Percentiles rank a stretch among this genome's conserved stretches.
These are phyloP conservation scores for Diaporthe australafricana DNA, from an alignment of 2,329 filamentous ascomycete genomes.

Conservation along the genomic window DNA sequence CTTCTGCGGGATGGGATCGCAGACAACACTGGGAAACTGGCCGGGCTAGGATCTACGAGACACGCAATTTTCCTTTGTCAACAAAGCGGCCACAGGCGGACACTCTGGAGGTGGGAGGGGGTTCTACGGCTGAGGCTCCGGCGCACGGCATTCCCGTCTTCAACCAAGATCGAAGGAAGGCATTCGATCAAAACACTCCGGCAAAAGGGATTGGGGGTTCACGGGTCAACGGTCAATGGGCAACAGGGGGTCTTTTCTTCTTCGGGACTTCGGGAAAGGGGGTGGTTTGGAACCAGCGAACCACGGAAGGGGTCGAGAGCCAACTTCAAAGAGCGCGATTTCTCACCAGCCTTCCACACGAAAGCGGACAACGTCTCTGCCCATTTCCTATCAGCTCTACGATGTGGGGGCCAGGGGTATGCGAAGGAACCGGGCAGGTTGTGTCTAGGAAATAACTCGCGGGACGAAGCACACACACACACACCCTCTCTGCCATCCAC, in stretches of 20 bases:
- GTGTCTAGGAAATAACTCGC: constrained; percentile 24
- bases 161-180: constrained; percentile 1
- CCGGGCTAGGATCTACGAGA: constrained; percentile 27
- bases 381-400: neutral
- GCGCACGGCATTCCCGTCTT: neutral
- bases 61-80: constrained; percentile 17
- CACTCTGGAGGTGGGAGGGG: neutral
- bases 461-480: constrained; percentile 18
- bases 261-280: constrained; percentile 21
- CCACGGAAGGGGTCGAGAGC: constrained; percentile 17
- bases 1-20: constrained; percentile 34
- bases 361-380: constrained; percentile 4
- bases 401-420: constrained; percentile 2
- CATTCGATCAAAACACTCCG: constrained; percentile 7
- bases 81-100: constrained; percentile 17
- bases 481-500: constrained; percentile 1
- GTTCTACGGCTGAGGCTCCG: constrained; percentile 12
- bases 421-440: constrained; percentile 23
- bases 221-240: neutral
- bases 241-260: neutral
- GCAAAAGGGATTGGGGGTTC: neutral
- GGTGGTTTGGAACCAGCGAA: constrained; percentile 14
- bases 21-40: neutral
- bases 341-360: neutral
- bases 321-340: neutral